These are phyloP conservation scores for Mallotus japonicus DNA, from an alignment of 441 rosid species.

Conservation along the genomic window DNA sequence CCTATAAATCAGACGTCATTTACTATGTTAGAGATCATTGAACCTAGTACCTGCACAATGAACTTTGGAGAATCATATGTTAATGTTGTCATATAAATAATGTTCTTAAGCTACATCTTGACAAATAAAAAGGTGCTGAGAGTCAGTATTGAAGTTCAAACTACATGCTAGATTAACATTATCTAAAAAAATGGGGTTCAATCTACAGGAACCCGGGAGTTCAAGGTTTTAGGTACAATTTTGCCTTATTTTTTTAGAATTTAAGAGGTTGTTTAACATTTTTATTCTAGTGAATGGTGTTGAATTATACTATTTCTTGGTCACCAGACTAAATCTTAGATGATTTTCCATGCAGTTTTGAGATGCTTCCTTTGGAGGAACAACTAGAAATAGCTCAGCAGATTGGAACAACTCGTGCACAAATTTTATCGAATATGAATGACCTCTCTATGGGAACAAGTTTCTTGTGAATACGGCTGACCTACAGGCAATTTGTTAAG, in stretches of 20 bases:
- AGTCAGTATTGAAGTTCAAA: not conserved
- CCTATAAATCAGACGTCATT: not conserved
- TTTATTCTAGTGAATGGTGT: not conserved
- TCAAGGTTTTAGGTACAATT: not conserved
- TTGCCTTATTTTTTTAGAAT: constrained; percentile 1
- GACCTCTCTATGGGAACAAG: constrained; percentile 82
- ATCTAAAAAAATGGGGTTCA: not conserved
- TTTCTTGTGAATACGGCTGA: constrained; percentile 59
- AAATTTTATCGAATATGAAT: constrained; percentile 70
- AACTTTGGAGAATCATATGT: not conserved
- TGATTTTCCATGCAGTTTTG: constrained; percentile 61
- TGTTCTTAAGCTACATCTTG: not conserved
- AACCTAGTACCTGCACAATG: not conserved
- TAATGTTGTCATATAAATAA: not conserved
- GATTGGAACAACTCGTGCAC: constrained; percentile 79
- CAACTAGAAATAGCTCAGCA: constrained; percentile 87
- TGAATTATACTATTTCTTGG: not conserved
- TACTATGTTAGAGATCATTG: not conserved
- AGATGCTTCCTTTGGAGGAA: constrained; percentile 90
- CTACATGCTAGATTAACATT: not conserved
- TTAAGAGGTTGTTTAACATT: not conserved
- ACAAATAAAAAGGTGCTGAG: not conserved
- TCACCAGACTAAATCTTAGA: not conserved
- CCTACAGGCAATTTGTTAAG: constrained; percentile 4
- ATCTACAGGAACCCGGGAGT: not conserved